Conservation (phyloP, 31 red algal genomes). For the Bonnemaisonia californica region DNA sequence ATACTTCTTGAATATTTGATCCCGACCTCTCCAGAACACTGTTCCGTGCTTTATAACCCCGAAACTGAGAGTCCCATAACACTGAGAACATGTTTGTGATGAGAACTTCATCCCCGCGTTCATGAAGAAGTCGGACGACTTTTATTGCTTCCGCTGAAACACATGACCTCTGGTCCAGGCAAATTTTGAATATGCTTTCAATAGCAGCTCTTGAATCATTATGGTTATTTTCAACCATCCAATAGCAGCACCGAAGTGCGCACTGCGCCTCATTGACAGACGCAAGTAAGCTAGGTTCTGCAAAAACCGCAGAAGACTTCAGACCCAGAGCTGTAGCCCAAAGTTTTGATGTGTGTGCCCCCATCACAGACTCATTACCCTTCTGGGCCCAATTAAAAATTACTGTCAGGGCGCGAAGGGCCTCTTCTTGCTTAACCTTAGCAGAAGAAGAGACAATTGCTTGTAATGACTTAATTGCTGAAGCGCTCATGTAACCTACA, state of each 20-base stretch:
- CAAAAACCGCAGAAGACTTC: constrained; percentile 30
- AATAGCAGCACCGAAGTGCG: constrained; percentile 50
- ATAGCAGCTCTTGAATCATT: constrained; percentile 16
- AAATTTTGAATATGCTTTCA: constrained; percentile 30
- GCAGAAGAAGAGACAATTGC: neutral
- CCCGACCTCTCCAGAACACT: constrained; percentile 28
- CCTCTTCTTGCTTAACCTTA: constrained; percentile 49
- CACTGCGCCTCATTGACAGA: constrained; percentile 30
- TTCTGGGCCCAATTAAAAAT: neutral
- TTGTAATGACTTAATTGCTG: neutral
- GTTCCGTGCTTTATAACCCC: constrained; percentile 15
- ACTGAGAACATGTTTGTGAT: constrained; percentile 39
- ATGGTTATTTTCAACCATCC: constrained; percentile 47
- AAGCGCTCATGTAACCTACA: neutral
- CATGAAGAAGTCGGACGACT: constrained; percentile 20
- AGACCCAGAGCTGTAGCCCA: constrained; percentile 1
- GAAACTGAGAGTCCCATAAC: constrained; percentile 63
- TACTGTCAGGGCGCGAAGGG: constrained; percentile 32
- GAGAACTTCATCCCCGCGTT: neutral
- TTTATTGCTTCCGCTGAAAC: constrained; percentile 28
- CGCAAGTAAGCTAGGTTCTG: constrained; percentile 27
- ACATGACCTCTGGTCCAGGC: constrained; percentile 37
- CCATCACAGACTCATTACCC: neutral
- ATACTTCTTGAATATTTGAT: constrained; percentile 51
- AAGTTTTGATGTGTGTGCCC: neutral